Conservation (phyloP, 139 green algal genomes). For the Micromonas commoda region DNA sequence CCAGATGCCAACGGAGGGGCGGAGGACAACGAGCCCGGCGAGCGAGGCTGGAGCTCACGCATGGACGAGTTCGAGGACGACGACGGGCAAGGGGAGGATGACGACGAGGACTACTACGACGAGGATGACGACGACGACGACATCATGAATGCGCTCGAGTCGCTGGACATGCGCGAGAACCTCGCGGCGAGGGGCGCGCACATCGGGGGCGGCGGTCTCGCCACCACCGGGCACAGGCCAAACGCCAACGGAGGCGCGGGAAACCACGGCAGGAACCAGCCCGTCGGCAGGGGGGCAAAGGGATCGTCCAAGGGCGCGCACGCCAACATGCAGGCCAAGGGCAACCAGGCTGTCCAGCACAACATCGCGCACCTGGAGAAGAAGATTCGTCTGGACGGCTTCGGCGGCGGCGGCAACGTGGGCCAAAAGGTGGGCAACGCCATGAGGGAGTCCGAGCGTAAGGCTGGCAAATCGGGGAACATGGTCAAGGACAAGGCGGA, state of each 20-base stretch:
- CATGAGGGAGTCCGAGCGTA: neutral
- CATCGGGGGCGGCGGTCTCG: neutral
- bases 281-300: neutral
- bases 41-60: neutral
- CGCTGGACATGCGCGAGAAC: slow-evolving; percentile 61
- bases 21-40: neutral
- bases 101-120: slow-evolving; percentile 42
- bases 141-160: slow-evolving; percentile 55
- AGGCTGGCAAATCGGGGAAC: neutral
- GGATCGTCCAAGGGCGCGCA: neutral
- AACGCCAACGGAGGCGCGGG: slow-evolving; percentile 35
- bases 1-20: neutral
- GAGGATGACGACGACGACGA: slow-evolving; percentile 51
- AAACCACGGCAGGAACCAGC: no score
- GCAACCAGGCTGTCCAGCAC: slow-evolving; percentile 17
- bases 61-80: slow-evolving; percentile 11
- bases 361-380: slow-evolving; percentile 46
- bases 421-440: slow-evolving; percentile 33
- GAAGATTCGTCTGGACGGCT: slow-evolving; percentile 32
- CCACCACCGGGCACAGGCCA: slow-evolving; percentile 12
- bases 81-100: slow-evolving; percentile 22
- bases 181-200: neutral
- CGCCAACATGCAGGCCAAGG: neutral
- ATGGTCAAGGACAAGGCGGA: slow-evolving; percentile 69
- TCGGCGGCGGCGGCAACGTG: slow-evolving; percentile 43